A percentile compares a stretch with the other conserved stretches of the same genome.
Conservation (phyloP, 306 rosid species). For the Castanea sativa region DNA sequence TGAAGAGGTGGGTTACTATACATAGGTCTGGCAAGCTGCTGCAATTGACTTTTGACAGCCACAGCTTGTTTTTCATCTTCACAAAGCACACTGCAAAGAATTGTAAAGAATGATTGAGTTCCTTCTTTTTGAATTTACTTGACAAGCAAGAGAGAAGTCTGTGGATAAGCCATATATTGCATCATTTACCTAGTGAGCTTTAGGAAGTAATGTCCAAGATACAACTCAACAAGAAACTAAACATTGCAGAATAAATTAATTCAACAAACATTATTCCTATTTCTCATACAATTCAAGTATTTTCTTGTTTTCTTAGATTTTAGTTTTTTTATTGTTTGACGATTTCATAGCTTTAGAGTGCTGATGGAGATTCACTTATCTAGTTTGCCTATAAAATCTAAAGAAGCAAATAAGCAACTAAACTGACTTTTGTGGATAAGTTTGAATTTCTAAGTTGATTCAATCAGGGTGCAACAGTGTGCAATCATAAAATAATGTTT, state of each 20-base stretch:
- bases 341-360: background rate
- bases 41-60: conserved; percentile 93
- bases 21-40: conserved; percentile 92
- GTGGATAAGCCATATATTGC: background rate
- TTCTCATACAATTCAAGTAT: background rate
- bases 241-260: background rate
- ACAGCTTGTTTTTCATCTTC: conserved; percentile 90
- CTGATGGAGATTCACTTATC: background rate
- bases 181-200: background rate
- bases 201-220: background rate
- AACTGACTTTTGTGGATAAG: background rate
- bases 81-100: conserved; percentile 69
- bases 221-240: background rate
- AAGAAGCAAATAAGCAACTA: background rate
- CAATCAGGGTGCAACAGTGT: background rate
- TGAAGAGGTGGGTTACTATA: conserved; percentile 96
- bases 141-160: conserved; percentile 11
- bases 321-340: too few relatives aligned
- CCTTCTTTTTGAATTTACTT: conserved; percentile 8
- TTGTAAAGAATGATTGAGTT: background rate
- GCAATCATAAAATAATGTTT: background rate
- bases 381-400: background rate
- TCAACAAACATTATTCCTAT: background rate
- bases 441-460: too few relatives aligned
- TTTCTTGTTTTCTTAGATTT: background rate